phyloP scores from a whole-genome alignment of 2,329 filamentous ascomycete genomes.

The Myriosclerotinia scirpicola region DNA sequence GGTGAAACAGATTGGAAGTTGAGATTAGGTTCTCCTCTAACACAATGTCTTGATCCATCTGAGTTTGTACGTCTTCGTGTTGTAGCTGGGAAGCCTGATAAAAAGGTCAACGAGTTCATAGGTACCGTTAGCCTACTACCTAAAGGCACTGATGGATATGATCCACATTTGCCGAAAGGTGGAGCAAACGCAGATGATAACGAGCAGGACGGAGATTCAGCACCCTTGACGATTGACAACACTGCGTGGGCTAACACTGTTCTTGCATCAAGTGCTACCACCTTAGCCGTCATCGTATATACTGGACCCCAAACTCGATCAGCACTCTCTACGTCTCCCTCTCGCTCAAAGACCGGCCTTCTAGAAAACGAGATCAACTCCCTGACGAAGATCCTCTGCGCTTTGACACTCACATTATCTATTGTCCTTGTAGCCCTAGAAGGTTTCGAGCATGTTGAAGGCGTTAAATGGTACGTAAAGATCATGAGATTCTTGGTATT shows the following conservation, averaged over 20 bases:
- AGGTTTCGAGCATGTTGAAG: conserved; percentile 68
- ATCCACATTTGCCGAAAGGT: conserved; percentile 43
- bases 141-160: conserved; percentile 51
- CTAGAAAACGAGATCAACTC: conserved; percentile 97
- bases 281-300: conserved; percentile 88
- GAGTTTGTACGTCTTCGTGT: conserved; percentile 72
- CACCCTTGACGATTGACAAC: conserved; percentile 88
- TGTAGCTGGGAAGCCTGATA: conserved; percentile 86
- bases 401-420: conserved; percentile 81
- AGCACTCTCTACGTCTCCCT: conserved; percentile 86
- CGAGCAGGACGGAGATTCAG: conserved; percentile 52
- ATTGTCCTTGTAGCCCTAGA: conserved; percentile 85
- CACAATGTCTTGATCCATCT: conserved; percentile 71
- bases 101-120: conserved; percentile 89
- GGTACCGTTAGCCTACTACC: conserved; percentile 80
- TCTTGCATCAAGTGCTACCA: conserved; percentile 86
- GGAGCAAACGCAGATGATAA: conserved; percentile 32
- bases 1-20: conserved; percentile 99
- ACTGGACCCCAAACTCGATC: conserved; percentile 93
- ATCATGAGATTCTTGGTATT: conserved; percentile 98
- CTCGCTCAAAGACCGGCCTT: conserved; percentile 89
- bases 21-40: conserved; percentile 79
- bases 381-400: conserved; percentile 91
- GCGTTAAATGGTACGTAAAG: conserved; percentile 84
- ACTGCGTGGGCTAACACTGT: conserved; percentile 99